Base-by-base conservation (phyloP, 2,329 filamentous ascomycete genomes). In the Ophiostoma angusticollis region DNA sequence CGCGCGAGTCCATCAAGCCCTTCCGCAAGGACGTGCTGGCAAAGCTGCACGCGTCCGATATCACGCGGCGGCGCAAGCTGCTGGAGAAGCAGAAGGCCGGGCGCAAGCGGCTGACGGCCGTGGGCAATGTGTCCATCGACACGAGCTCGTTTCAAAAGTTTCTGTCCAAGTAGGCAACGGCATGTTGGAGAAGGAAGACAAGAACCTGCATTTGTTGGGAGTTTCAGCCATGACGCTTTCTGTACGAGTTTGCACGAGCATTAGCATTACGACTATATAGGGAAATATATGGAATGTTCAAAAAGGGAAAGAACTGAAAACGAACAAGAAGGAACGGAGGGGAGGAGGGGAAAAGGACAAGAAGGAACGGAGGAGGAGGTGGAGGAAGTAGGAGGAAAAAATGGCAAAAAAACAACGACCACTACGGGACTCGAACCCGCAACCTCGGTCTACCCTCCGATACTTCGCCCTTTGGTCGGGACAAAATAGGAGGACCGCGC, bases 51-150 rank as follows among this genome's bases (percentile, higher is more conserved):
- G 91, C 91, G 1, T 83, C 81, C 45, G 91, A 98, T 61, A 74
- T 93, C 13, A 76, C 77, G 4, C 67, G 91, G 42, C 72, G 87
- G 27, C 73, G 78, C 52, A 98, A 98, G 60, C 60, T 98, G 48
- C 61, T 98, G 9, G 89, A 96, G 63, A 94, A 89, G 67, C 91
- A 98, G 60, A 98, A 98, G 63, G 87, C 87, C 49, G 91, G 91
- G 0, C 72, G 86, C 40, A 95, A 94, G 72, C 82, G 80, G 59
- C 61, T 98, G 43, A 75, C 84, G 43, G 73, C 80, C 1, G 79
- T 87, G 5, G 84, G 91, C 0, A 94, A 93, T 54, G 87, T 98
- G 1, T 72, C 86, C n/a, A 96, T 98, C 57, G 87, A 96, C 45
- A 86, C 95, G 52, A 82, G 85, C 49, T 86, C 87, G 3, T 98